Evolutionary conservation across 805 yeast genomes (phyloP).

Genomic region (Cyberlindnera xishuangbannaensis): DNA sequence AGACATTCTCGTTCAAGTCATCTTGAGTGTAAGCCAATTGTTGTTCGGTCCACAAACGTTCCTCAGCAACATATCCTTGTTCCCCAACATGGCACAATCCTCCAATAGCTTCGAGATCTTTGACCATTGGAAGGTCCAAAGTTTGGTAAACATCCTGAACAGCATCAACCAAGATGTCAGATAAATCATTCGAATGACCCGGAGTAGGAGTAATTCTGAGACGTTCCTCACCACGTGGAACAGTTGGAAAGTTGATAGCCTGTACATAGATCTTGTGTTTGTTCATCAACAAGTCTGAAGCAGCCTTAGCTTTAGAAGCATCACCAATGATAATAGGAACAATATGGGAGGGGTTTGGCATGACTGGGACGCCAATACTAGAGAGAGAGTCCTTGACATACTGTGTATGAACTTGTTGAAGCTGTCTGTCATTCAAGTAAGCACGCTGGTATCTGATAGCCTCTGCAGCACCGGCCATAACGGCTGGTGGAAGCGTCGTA

Average conservation of each 20-base stretch:
- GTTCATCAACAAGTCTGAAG: constrained; percentile 82
- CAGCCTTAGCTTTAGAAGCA: constrained; percentile 85
- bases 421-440: constrained; percentile 69
- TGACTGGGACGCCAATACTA: constrained; percentile 81
- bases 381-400: constrained; percentile 74
- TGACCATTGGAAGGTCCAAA: constrained; percentile 65
- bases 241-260: constrained; percentile 98
- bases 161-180: constrained; percentile 72
- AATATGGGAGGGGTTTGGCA: constrained; percentile 96
- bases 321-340: constrained; percentile 94
- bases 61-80: constrained; percentile 36
- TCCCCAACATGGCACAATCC: constrained; percentile 92
- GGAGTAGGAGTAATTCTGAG: constrained; percentile 99
- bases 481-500: constrained; percentile 94
- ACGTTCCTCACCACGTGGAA: constrained; percentile 92
- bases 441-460: constrained; percentile 82
- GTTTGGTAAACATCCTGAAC: constrained; percentile 76
- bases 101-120: constrained; percentile 74
- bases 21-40: constrained; percentile 60
- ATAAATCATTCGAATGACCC: constrained; percentile 75
- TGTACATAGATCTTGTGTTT: constrained; percentile 90
- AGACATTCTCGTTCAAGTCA: constrained; percentile 62
- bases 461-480: constrained; percentile 91
- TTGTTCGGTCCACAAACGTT: constrained; percentile 83
- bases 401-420: constrained; percentile 79